A percentile compares a stretch with the other conserved stretches of the same genome.
Conservation (phyloP, 257 asterid genomes). For the Ilex asprella region DNA sequence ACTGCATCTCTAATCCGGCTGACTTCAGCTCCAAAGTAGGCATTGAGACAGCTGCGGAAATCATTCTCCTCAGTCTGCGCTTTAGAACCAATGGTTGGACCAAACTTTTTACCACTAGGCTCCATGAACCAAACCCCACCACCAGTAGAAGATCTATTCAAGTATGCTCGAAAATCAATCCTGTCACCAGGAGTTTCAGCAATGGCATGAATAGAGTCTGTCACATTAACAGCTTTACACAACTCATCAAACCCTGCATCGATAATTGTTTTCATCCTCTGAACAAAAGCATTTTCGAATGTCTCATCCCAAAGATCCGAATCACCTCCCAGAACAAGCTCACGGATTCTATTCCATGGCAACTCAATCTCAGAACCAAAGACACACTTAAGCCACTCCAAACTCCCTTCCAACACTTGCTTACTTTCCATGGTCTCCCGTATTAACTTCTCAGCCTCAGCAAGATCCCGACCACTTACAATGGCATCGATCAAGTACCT, state of each 20-base stretch:
- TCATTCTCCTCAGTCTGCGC: constrained; percentile 65
- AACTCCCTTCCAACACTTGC: constrained; percentile 88
- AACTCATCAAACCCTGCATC: constrained; percentile 65
- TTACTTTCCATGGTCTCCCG: constrained; percentile 90
- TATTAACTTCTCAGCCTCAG: constrained; percentile 81
- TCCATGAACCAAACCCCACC: constrained; percentile 96
- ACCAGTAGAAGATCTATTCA: constrained; percentile 42
- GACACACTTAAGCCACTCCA: constrained; percentile 96
- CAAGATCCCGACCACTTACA: constrained; percentile 79
- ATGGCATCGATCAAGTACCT: constrained; percentile 76
- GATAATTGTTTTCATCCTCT: constrained; percentile 82
- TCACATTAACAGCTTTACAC: constrained; percentile 55
- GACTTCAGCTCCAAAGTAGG: constrained; percentile 87
- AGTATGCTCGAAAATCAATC: constrained; percentile 46
- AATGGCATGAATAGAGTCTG: constrained; percentile 54
- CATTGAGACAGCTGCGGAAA: constrained; percentile 58
- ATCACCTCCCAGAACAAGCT: constrained; percentile 94
- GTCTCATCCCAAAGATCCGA: constrained; percentile 97
- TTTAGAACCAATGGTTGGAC: constrained; percentile 42
- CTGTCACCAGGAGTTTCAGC: constrained; percentile 44
- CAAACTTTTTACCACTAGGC: constrained; percentile 51
- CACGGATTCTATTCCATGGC: constrained; percentile 94
- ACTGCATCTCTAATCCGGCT: constrained; percentile 85
- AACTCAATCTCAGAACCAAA: constrained; percentile 96
- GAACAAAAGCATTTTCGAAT: constrained; percentile 87